Evolutionary conservation across 1,284 basidiomycete species (phyloP), one percentile per base, ranked within the genome.

Genomic region (Ceraceosorus bombacis): DNA sequence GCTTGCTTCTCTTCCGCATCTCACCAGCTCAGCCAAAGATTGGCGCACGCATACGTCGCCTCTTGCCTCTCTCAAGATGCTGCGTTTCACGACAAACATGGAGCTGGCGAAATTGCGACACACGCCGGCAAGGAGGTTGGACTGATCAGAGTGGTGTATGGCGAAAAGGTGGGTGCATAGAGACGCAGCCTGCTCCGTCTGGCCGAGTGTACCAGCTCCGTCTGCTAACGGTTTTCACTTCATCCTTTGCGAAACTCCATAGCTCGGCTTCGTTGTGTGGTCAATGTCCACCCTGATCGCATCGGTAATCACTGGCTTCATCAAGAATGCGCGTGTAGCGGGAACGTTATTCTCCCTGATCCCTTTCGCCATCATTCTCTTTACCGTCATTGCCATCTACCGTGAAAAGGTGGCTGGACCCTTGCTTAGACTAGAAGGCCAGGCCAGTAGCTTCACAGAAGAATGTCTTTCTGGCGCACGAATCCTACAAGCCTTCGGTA

Each of bases 21-120:
- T 0, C 60, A 73, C 10, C 63, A 75, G 17, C 69, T 80, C 38
- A 74, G 76, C 4, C 66, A 73, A 40, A 58, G 73, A 10, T 67
- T 81, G 6, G 69, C 79, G 9, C 66, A 76, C 36, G 65, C 75
- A 12, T 81, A 81, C 63, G 70, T 81, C 51, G 69, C 78, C 12
- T 73, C 80, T 3, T 68, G 79, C 15, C 63, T 81, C 41, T 69
- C 74, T 3, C 80, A 81, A 59, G 80, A 80, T 59, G 77, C 78
- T 12, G 73, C 74, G 5, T 80, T 78, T 64, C 80, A 80, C 58
- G 79, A 80, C 57, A 62, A 70, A 4, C 74, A 79, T 50, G 80
- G 80, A 36, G 72, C 80, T 5, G 80, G 80, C 55, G 80, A 80
- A 62, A 74, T 80, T 41, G 76, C 78, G 7, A 76, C 78, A 9